Evolutionary conservation across 2,329 filamentous ascomycete species (phyloP).

Genomic region (Apiospora arundinis): DNA sequence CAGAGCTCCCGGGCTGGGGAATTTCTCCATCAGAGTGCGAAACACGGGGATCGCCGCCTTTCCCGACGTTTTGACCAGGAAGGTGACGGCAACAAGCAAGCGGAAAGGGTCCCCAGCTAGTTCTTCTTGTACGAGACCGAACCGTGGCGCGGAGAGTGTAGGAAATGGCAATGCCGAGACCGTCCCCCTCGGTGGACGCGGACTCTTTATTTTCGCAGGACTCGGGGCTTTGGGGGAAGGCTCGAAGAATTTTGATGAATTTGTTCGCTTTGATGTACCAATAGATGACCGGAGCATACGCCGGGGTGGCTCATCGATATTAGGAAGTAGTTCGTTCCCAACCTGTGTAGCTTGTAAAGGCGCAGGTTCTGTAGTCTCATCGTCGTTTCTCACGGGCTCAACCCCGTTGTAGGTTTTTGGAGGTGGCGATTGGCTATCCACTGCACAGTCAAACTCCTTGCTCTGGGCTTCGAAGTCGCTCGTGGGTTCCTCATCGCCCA

Average conservation of each 20-base stretch:
- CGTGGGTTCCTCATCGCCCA: conserved; percentile 39
- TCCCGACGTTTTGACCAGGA: conserved; percentile 83
- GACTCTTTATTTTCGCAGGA: conserved; percentile 30
- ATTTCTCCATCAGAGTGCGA: conserved; percentile 69
- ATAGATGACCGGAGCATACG: neutral
- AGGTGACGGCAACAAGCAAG: conserved; percentile 81
- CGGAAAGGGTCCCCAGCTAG: conserved; percentile 78
- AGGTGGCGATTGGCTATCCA: neutral
- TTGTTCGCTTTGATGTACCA: conserved; percentile 32
- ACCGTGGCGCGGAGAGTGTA: conserved; percentile 64
- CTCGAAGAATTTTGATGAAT: conserved; percentile 44
- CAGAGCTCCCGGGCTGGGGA: conserved; percentile 70
- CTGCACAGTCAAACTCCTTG: conserved; percentile 8
- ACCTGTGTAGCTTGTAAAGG: neutral
- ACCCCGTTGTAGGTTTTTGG: neutral
- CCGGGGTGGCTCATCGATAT: neutral
- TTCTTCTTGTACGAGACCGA: conserved; percentile 86
- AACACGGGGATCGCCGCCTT: conserved; percentile 78
- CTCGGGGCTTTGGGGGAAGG: conserved; percentile 22
- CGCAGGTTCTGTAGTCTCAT: neutral
- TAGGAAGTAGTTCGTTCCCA: neutral
- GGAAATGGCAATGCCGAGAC: conserved; percentile 70
- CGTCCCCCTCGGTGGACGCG: conserved; percentile 48
- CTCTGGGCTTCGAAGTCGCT: conserved; percentile 29
- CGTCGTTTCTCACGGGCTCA: neutral